Evolutionary conservation across 768 basidiomycete genomes (phyloP).

Genomic region (Mrakia blollopis): DNA sequence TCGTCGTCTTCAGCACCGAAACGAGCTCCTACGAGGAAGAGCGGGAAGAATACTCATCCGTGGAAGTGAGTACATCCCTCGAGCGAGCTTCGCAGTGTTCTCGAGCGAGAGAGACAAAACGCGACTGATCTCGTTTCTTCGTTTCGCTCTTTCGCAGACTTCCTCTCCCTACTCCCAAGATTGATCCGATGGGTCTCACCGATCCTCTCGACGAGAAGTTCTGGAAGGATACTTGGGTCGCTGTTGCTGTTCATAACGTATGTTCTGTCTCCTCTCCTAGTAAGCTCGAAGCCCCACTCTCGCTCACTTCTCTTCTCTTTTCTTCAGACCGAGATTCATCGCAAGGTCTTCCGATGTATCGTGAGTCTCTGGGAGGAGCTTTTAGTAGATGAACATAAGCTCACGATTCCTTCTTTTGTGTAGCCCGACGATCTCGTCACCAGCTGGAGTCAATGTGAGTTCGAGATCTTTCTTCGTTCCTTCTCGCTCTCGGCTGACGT

Average conservation of each 20-base stretch:
- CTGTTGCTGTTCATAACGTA: conserved; percentile 82
- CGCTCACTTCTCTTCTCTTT: not conserved
- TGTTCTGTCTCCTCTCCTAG: conserved; percentile 40
- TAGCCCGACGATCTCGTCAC: conserved; percentile 81
- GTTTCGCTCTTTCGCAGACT: conserved; percentile 39
- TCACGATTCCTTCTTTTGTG: not conserved
- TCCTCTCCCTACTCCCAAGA: conserved; percentile 61
- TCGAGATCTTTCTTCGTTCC: not conserved
- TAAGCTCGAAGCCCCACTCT: not conserved
- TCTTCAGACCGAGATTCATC: conserved; percentile 87
- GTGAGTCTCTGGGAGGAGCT: conserved; percentile 32
- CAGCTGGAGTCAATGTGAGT: conserved; percentile 92
- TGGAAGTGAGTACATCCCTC: conserved; percentile 24
- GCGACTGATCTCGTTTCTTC: not conserved
- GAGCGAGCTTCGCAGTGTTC: no score
- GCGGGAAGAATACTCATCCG: conserved; percentile 11
- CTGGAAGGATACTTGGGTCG: conserved; percentile 85
- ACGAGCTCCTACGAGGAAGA: not conserved
- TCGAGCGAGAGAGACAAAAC: no score
- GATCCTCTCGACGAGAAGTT: conserved; percentile 84
- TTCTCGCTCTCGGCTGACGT: not conserved
- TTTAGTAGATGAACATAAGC: not conserved
- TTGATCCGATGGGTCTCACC: conserved; percentile 73
- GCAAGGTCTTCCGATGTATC: conserved; percentile 87
- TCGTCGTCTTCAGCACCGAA: not conserved